Evolutionary conservation across 768 basidiomycete species (phyloP), one percentile per base, ranked within the genome.

Genomic region (Hypholoma fasciculare): DNA sequence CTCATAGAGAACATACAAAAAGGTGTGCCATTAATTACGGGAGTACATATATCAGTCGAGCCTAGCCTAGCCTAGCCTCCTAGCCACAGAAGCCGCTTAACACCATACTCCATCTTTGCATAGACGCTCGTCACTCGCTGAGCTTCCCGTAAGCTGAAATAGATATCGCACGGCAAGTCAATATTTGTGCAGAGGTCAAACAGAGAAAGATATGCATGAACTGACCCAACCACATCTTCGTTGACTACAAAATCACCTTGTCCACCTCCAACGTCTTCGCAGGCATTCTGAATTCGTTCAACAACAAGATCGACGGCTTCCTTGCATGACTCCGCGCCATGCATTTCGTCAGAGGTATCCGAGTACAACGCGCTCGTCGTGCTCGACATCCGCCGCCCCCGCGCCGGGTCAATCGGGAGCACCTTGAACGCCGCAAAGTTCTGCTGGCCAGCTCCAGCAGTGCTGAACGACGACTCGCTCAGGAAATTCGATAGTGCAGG

Each of bases 31-130:
- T 49, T 16, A 7, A 7, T 27, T 5, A 7, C 7, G 30, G 16
- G 7, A 4, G 16, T n/a, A 50, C 7, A 27, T 23, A n/a, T 50
- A 19, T n/a, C 20, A 11, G 16, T 49, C 8, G 34, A 14, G 11
- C 8, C 20, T 50, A 14, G 11, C 8, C 20, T 17, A 27, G 23
- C 49, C 62, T 59, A 92, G 61, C 88, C 82, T 49, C 92, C 91
- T 49, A 96, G 72, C 94, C 94, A 96, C 58, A 96, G 72, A 68
- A 96, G 74, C 62, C 94, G 79, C 79, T 96, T 98, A 51, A 97
- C 80, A 0, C 92, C 92, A 70, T 96, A 94, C 67, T 97, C 95
- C 85, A 96, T 89, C 75, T 94, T 94, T 13, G 94, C 85, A 70
- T 92, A 90, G 63, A 96, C 78, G 60, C 87, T 91, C 2, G 93